A percentile compares a stretch with the other conserved stretches of the same genome.
Conservation (phyloP, 176 grass and related monocot species). For the Musa schizocarpa region DNA sequence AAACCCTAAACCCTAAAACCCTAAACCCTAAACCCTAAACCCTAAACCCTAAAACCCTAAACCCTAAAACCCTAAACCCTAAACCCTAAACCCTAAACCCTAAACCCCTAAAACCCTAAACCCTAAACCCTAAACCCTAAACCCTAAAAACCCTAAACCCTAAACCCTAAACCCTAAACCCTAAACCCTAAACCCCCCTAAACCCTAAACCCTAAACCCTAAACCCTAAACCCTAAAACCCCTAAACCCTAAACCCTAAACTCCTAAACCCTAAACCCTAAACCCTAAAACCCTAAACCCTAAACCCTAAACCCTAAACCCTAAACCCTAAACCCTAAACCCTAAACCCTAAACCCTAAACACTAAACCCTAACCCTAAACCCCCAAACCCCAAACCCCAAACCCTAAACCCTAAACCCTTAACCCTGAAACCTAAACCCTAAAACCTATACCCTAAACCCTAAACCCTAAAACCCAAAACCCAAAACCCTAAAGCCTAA, state of each 20-base stretch:
- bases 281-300: constrained; percentile 1
- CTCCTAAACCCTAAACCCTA: background rate
- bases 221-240: constrained; percentile 4
- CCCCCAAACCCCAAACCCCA: background rate
- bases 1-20: too few species aligned
- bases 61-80: constrained; percentile 11
- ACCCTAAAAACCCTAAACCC: constrained; percentile 4
- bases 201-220: constrained; percentile 8
- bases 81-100: constrained; percentile 15
- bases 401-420: background rate
- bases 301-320: background rate
- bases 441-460: background rate
- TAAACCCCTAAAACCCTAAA: background rate
- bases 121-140: background rate
- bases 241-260: constrained; percentile 1
- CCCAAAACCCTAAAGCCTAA: background rate
- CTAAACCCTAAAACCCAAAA: background rate
- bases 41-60: constrained; percentile 16
- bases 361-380: constrained; percentile 1
- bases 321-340: background rate
- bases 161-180: constrained; percentile 6
- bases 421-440: background rate
- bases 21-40: constrained; percentile 12
- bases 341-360: constrained; percentile 3
- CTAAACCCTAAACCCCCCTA: constrained; percentile 5